These are phyloP conservation scores for Ceratobasidium sp. DNA, from an alignment of 1,284 basidiomycete genomes.

Conservation along the genomic window DNA sequence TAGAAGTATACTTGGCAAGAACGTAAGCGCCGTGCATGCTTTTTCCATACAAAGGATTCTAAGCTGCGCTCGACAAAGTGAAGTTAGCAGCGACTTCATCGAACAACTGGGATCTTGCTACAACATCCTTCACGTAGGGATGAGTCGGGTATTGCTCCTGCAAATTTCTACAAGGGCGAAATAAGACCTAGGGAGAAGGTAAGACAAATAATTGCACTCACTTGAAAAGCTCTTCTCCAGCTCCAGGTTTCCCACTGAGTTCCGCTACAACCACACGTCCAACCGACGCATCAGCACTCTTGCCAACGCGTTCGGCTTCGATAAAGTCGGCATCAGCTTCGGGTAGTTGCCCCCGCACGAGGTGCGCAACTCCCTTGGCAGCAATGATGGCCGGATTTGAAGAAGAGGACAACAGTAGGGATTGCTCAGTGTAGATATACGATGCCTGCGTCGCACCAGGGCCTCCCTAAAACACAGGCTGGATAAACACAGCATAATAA, in stretches of 20 bases:
- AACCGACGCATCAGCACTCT: conserved; percentile 73
- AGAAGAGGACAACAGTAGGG: conserved; percentile 81
- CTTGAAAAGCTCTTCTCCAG: conserved; percentile 72
- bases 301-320: conserved; percentile 66
- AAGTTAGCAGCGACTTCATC: conserved; percentile 75
- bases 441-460: conserved; percentile 69
- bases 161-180: conserved; percentile 59
- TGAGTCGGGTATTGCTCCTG: conserved; percentile 65
- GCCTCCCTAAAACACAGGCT: conserved; percentile 52
- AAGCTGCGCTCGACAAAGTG: conserved; percentile 57
- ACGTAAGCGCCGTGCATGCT: background rate
- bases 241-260: conserved; percentile 63
- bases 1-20: background rate
- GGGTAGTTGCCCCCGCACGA: conserved; percentile 77
- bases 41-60: background rate
- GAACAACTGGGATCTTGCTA: conserved; percentile 67
- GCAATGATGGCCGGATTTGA: conserved; percentile 74
- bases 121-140: conserved; percentile 70
- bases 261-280: conserved; percentile 71
- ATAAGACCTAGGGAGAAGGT: conserved; percentile 33
- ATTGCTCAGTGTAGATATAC: conserved; percentile 92
- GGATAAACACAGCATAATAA: background rate
- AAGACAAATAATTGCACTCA: conserved; percentile 55
- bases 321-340: conserved; percentile 85
- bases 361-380: conserved; percentile 82